A percentile compares a stretch with the other conserved stretches of the same genome.
Conservation (phyloP, 495 filamentous ascomycete genomes). For the Podospora bellae-mahoneyi region DNA sequence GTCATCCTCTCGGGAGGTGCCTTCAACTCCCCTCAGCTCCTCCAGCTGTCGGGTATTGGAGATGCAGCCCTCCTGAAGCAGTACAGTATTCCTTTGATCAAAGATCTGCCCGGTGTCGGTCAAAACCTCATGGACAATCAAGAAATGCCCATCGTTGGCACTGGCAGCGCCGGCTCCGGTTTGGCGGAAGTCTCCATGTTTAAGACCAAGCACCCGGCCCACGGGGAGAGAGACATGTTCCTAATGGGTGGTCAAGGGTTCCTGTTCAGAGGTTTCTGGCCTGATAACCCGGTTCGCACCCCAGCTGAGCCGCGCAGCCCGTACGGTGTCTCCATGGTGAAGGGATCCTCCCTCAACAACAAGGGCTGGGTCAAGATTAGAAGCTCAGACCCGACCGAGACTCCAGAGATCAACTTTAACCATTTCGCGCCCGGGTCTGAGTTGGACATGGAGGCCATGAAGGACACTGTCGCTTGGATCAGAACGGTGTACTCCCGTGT, state of each 20-base stretch:
- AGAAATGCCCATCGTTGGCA: constrained; percentile 47
- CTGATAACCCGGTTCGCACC: constrained; percentile 30
- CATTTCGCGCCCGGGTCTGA: constrained; percentile 32
- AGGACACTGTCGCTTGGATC: constrained; percentile 37
- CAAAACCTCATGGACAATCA: constrained; percentile 61
- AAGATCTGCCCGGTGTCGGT: constrained; percentile 56
- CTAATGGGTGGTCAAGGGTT: constrained; percentile 40
- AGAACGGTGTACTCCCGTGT: constrained; percentile 29
- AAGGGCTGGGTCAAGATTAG: constrained; percentile 37
- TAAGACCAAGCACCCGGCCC: constrained; percentile 35
- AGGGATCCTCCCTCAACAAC: constrained; percentile 33
- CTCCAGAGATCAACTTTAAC: constrained; percentile 42
- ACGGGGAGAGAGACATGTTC: constrained; percentile 40
- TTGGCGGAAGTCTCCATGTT: constrained; percentile 34
- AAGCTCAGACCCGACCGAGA: constrained; percentile 32
- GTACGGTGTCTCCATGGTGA: constrained; percentile 41
- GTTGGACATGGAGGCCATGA: constrained; percentile 36
- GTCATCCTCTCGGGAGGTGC: constrained; percentile 44
- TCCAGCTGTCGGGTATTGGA: constrained; percentile 42
- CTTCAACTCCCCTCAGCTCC: constrained; percentile 46
- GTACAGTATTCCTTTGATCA: constrained; percentile 44
- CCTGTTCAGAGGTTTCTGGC: constrained; percentile 41
- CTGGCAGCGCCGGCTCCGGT: constrained; percentile 27
- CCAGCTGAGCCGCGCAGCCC: constrained; percentile 28
- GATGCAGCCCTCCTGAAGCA: constrained; percentile 7